Evolutionary conservation across 129 eudicot genomes (phyloP), one percentile per base, ranked within the genome.

Genomic region (Lactuca sativa): DNA sequence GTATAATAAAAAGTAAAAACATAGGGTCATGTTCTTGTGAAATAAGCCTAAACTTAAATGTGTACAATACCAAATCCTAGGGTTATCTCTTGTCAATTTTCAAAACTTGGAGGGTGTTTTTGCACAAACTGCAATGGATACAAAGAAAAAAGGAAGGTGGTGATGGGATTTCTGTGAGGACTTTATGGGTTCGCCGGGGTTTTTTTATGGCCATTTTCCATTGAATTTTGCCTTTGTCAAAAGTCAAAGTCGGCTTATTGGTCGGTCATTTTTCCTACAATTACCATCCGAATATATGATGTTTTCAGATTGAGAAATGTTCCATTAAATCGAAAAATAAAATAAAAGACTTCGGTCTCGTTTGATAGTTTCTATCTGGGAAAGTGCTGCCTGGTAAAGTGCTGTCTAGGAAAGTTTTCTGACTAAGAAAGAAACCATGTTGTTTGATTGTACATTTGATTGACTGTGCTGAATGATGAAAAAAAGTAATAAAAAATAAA

Each of bases 171-270:
- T 69, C 2, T 61, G 41, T 33, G 40, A 40, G 66, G 60, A 77
- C 76, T 69, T 77, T 77, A 77, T 69, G 64, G 71, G 71, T 65
- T 64, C 59, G 30, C 62, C 32, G 65, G 53, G 13, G n/a, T 57
- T 67, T 61, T 67, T 67, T 73, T 65, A 66, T 56, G 59, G 16
- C 57, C 62, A 16, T 37, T 69, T 69, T 70, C 49, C 64, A 60
- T 38, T 16, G 16, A 37, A 36, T 69, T 44, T 52, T 36, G 53
- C 21, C 25, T 9, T 38, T 31, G 1, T n/a, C 17, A 10, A 11
- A 41, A 9, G 30, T 37, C 72, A 65, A 67, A 69, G 76, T 69
- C 83, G 64, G 58, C 64, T 18, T 10, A 54, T 72, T 40, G 14
- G 60, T 64, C 48, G 76, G 80, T 74, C 67, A 25, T 4, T 34